phyloP scores from a whole-genome alignment of 495 filamentous ascomycete genomes.

The Lindgomyces ingoldianus region DNA sequence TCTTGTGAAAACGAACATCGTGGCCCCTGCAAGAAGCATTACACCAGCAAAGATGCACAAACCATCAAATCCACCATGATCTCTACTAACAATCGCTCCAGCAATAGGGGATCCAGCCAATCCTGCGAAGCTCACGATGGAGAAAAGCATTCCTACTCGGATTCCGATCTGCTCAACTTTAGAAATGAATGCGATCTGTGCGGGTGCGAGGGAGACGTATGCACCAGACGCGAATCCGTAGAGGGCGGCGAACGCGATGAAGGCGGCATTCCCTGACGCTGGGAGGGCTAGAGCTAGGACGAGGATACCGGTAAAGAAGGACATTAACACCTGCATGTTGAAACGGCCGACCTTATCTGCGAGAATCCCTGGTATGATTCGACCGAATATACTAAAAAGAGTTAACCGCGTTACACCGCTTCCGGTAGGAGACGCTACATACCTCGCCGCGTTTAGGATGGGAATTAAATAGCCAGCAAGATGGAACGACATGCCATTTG shows the following conservation, averaged over 20 bases:
- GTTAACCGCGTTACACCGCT: no score
- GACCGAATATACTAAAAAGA: slow-evolving; percentile 60
- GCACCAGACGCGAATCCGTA: slow-evolving; percentile 76
- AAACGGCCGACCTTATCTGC: slow-evolving; percentile 73
- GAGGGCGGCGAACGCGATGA: slow-evolving; percentile 64
- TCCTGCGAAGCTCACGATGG: slow-evolving; percentile 62
- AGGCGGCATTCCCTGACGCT: slow-evolving; percentile 57
- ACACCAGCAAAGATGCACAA: slow-evolving; percentile 69
- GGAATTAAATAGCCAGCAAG: slow-evolving; percentile 68
- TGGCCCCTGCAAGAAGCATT: slow-evolving; percentile 55
- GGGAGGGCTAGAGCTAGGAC: slow-evolving; percentile 72
- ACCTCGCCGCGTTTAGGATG: slow-evolving; percentile 72
- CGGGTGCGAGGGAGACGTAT: slow-evolving; percentile 62
- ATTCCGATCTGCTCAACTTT: slow-evolving; percentile 73
- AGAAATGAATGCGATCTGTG: slow-evolving; percentile 68
- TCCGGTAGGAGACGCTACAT: no score
- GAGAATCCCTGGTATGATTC: slow-evolving; percentile 69
- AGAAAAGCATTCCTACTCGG: slow-evolving; percentile 68
- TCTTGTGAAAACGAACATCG: slow-evolving; percentile 53
- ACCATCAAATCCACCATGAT: slow-evolving; percentile 58
- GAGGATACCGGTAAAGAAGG: slow-evolving; percentile 60
- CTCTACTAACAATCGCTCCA: slow-evolving; percentile 61
- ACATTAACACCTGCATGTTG: slow-evolving; percentile 70
- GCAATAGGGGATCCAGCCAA: slow-evolving; percentile 73
- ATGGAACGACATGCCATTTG: slow-evolving; percentile 59